These are phyloP conservation scores for Aspergillus puulaauensis DNA, from an alignment of 2,329 filamentous ascomycete genomes.

Conservation along the genomic window DNA sequence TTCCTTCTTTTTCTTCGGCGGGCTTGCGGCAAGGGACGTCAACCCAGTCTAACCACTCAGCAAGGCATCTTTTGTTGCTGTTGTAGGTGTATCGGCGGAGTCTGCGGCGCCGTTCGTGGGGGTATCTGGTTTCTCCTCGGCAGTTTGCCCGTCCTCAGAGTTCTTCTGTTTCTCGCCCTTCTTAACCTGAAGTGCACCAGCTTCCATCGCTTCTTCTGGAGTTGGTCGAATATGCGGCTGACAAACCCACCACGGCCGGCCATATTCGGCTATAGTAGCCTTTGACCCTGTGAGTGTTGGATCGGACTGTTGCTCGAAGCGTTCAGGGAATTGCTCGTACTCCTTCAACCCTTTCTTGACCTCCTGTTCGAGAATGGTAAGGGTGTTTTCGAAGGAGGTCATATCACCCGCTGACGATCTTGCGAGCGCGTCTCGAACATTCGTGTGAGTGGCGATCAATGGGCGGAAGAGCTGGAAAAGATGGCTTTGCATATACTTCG, in stretches of 20 bases:
- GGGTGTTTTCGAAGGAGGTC: slow-evolving; percentile 71
- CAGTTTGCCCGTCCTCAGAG: slow-evolving; percentile 4
- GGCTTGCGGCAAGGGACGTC: not conserved
- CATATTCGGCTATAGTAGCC: slow-evolving; percentile 69
- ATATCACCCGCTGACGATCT: slow-evolving; percentile 69
- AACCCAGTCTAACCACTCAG: slow-evolving; percentile 26
- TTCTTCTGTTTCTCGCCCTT: slow-evolving; percentile 52
- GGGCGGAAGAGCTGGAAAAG: slow-evolving; percentile 88
- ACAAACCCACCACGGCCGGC: slow-evolving; percentile 83
- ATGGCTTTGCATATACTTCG: slow-evolving; percentile 82
- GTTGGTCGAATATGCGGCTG: slow-evolving; percentile 84
- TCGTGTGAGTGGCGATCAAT: slow-evolving; percentile 74
- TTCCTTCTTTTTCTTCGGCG: not conserved
- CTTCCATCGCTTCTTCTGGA: slow-evolving; percentile 81
- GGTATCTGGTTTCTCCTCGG: slow-evolving; percentile 6
- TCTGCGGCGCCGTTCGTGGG: slow-evolving; percentile 12
- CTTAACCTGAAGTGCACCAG: slow-evolving; percentile 71
- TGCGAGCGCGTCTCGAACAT: slow-evolving; percentile 83
- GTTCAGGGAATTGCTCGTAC: slow-evolving; percentile 52
- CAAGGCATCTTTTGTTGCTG: slow-evolving; percentile 26
- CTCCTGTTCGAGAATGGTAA: slow-evolving; percentile 71
- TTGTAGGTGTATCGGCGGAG: slow-evolving; percentile 14
- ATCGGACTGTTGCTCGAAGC: slow-evolving; percentile 34
- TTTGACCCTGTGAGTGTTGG: slow-evolving; percentile 45
- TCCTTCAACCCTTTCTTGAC: slow-evolving; percentile 72